phyloP scores from a whole-genome alignment of 768 basidiomycete species.

The Dioszegia hungarica region DNA sequence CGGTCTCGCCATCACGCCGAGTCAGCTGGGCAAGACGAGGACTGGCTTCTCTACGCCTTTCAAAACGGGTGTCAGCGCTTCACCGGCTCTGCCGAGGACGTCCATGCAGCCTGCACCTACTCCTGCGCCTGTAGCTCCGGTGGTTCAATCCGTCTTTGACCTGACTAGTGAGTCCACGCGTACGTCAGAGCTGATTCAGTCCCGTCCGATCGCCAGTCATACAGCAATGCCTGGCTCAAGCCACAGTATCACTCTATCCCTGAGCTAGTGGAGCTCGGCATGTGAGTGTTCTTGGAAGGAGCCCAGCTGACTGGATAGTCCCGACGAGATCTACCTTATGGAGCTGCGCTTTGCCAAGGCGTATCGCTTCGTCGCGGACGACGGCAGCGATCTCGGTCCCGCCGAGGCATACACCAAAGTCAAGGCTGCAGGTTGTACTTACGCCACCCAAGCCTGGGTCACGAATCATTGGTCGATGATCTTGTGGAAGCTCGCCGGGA shows the following conservation, averaged over 20 bases:
- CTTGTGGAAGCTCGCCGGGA: slow-evolving; percentile 90
- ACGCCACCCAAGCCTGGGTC: slow-evolving; percentile 76
- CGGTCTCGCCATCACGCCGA: slow-evolving; percentile 38
- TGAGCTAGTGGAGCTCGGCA: slow-evolving; percentile 26
- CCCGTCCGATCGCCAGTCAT: slow-evolving; percentile 13
- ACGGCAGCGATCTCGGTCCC: slow-evolving; percentile 10
- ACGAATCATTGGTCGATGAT: slow-evolving; percentile 86
- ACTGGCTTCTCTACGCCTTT: slow-evolving; percentile 40
- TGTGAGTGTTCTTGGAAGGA: slow-evolving; percentile 21
- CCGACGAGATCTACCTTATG: slow-evolving; percentile 33
- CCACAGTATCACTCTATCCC: slow-evolving; percentile 25
- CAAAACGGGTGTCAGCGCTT: slow-evolving; percentile 10
- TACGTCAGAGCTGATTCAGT: slow-evolving; percentile 9
- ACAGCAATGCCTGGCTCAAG: slow-evolving; percentile 22
- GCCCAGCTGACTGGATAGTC: slow-evolving; percentile 14
- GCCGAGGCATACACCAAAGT: slow-evolving; percentile 23
- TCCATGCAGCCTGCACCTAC: neutral
- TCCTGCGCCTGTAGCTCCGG: neutral
- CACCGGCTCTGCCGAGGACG: neutral
- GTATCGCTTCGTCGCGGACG: slow-evolving; percentile 29
- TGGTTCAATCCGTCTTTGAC: slow-evolving; percentile 23
- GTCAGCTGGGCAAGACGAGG: slow-evolving; percentile 8
- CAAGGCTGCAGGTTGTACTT: slow-evolving; percentile 52
- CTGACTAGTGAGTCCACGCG: slow-evolving; percentile 20
- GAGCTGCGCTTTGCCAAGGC: slow-evolving; percentile 19